Evolutionary conservation across 139 green algal species (phyloP).

Genomic region (Ettlia oleoabundans): DNA sequence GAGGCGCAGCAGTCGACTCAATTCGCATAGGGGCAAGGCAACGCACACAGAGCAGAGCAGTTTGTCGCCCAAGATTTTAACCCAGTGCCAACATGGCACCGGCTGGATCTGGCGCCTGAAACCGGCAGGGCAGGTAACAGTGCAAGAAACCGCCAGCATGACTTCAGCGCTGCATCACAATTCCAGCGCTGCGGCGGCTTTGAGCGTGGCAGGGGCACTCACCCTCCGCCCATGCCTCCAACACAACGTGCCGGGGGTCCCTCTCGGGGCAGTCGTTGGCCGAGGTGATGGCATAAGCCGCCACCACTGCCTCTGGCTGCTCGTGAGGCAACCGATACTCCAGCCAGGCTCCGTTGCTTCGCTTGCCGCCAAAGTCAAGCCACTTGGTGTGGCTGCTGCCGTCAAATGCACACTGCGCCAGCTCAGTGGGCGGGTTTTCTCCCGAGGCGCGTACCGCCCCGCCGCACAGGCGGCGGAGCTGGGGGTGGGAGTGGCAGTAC

Average conservation of each 20-base stretch:
- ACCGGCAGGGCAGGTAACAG: too few relatives aligned
- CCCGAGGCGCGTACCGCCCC: conserved; percentile 53
- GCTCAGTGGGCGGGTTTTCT: conserved; percentile 42
- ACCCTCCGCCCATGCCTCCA: conserved; percentile 58
- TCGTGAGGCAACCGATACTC: conserved; percentile 62
- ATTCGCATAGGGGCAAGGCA: too few relatives aligned
- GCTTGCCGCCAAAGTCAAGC: conserved; percentile 80
- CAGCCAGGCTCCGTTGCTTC: conserved; percentile 62
- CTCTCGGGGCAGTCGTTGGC: conserved; percentile 74
- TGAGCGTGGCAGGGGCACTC: too few relatives aligned
- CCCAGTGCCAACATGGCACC: background rate
- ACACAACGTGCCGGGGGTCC: conserved; percentile 65
- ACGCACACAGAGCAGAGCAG: too few relatives aligned
- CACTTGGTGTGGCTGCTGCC: conserved; percentile 68
- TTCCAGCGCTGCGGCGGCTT: too few relatives aligned
- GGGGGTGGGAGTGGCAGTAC: too few relatives aligned
- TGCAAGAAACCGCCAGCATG: too few relatives aligned
- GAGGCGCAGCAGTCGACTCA: background rate
- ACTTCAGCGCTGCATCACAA: too few relatives aligned
- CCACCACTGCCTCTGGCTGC: conserved; percentile 11
- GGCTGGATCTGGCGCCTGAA: background rate
- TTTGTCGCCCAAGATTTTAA: too few relatives aligned
- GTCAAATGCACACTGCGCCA: conserved; percentile 42
- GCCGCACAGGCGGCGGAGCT: conserved; percentile 35
- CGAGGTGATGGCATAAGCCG: conserved; percentile 65